Evolutionary conservation across 176 grass and related monocot genomes (phyloP), one percentile per base, ranked within the genome.

Genomic region (Secale cereale): DNA sequence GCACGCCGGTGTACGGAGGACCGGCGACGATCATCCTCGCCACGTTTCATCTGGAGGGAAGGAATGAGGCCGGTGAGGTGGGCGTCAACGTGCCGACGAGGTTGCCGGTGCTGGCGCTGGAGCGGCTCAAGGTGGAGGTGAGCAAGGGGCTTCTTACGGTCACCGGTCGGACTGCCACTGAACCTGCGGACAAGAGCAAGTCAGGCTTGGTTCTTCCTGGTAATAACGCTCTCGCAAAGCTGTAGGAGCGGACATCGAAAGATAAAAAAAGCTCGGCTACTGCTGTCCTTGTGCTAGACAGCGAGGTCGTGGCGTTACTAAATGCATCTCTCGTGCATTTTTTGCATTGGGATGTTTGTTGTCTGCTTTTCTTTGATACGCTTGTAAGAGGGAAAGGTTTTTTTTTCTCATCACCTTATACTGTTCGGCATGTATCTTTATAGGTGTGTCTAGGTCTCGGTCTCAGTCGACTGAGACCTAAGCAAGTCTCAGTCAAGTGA

Each of bases 61-160:
- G 65, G 23, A 83, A 72, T 20, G 56, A 82, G 37, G 66, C 61
- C 0, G 80, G 80, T 0, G 85, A 91, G 70, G 54, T 13, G 0
- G 89, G 85, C 17, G 75, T 91, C 64, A 17, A 67, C 9, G 85
- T 91, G 10, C 85, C 76, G 5, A 63, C 87, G 25, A 36, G 89
- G 68, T 31, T 91, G 76, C 76, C 77, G 22, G 48, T 33, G 20
- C 69, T 4, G 13, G 85, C 81, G 16, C 69, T 91, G 81, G 59
- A 74, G 79, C 39, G 28, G 67, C 70, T 91, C 1, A 39, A 27
- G 31, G 14, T 33, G 12, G 50, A 68, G 65, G 73, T 91, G 12
- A 35, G 14, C 8, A 84, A 71, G 37, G 85, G 22, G 2, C 77
- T 86, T 1, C 77, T 86, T 1, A 22, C 25, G n/a, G 83, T 39